A percentile compares a stretch with the other conserved stretches of the same genome.
These are phyloP conservation scores for Hypomontagnella submonticulosa DNA, from an alignment of 495 filamentous ascomycete genomes.

Conservation along the genomic window DNA sequence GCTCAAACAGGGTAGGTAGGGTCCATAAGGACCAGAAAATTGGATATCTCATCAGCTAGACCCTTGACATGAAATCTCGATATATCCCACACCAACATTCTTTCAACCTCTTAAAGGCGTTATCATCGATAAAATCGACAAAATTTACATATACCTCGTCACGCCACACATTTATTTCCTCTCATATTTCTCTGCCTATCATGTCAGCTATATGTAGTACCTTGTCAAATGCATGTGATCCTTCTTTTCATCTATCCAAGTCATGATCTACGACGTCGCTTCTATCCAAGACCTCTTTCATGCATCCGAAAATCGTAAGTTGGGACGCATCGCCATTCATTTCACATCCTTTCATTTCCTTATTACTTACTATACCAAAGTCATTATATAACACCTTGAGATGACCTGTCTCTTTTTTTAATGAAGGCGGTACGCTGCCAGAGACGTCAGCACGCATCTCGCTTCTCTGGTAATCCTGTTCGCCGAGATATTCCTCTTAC, in stretches of 20 bases:
- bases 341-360: no score
- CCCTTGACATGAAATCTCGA: slow-evolving; percentile 32
- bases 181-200: slow-evolving; percentile 7
- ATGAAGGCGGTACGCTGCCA: no score
- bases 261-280: slow-evolving; percentile 1
- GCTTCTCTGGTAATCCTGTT: no score
- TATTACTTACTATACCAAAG: no score
- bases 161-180: slow-evolving; percentile 18
- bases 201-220: background rate
- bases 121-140: slow-evolving; percentile 1
- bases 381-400: no score
- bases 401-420: no score
- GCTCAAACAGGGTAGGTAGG: background rate
- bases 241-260: slow-evolving; percentile 16
- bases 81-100: slow-evolving; percentile 37
- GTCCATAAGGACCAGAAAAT: background rate
- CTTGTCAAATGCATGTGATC: slow-evolving; percentile 18
- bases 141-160: background rate
- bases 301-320: background rate
- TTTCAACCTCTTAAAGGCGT: background rate
- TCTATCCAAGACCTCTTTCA: background rate
- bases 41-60: background rate
- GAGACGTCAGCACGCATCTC: no score
- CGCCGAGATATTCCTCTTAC: no score
- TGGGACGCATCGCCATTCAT: background rate